phyloP scores from a whole-genome alignment of 192 early-diverging fungal genomes.

The Obelidium mucronatum region DNA sequence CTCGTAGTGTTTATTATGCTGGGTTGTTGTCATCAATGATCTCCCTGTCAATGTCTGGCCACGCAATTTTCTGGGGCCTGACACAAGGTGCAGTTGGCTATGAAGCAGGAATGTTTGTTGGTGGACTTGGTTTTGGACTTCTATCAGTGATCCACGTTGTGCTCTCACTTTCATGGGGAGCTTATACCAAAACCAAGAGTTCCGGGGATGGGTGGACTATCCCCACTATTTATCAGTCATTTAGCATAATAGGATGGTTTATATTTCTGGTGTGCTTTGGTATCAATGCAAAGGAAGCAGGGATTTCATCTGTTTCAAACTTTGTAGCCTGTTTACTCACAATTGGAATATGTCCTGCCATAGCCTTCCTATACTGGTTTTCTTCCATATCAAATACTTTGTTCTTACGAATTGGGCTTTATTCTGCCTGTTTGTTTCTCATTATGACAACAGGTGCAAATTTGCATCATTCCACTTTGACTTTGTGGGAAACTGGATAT shows the following conservation, averaged over 20 bases:
- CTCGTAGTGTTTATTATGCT: neutral
- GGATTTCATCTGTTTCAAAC: neutral
- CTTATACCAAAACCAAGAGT: neutral
- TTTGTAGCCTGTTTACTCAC: constrained; percentile 14
- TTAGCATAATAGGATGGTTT: constrained; percentile 24
- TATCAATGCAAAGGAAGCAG: neutral
- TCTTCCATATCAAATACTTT: neutral
- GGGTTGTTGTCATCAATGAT: neutral
- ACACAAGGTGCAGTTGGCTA: neutral
- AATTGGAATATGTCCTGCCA: constrained; percentile 3
- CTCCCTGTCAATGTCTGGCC: constrained; percentile 19
- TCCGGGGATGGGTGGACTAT: constrained; percentile 12
- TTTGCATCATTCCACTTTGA: neutral
- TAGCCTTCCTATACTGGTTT: constrained; percentile 26
- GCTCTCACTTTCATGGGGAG: neutral
- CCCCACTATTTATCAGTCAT: constrained; percentile 9
- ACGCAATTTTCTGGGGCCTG: constrained; percentile 32
- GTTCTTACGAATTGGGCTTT: neutral
- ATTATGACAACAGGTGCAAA: constrained; percentile 14
- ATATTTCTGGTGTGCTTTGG: constrained; percentile 11
- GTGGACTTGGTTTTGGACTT: constrained; percentile 2
- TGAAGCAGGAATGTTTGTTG: constrained; percentile 28
- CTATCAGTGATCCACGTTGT: neutral
- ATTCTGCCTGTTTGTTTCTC: neutral
- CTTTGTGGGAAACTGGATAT: neutral